Percentiles rank a stretch among this genome's conserved stretches.
phyloP scores from a whole-genome alignment of 2,329 filamentous ascomycete genomes.

The Beauveria sp. region DNA sequence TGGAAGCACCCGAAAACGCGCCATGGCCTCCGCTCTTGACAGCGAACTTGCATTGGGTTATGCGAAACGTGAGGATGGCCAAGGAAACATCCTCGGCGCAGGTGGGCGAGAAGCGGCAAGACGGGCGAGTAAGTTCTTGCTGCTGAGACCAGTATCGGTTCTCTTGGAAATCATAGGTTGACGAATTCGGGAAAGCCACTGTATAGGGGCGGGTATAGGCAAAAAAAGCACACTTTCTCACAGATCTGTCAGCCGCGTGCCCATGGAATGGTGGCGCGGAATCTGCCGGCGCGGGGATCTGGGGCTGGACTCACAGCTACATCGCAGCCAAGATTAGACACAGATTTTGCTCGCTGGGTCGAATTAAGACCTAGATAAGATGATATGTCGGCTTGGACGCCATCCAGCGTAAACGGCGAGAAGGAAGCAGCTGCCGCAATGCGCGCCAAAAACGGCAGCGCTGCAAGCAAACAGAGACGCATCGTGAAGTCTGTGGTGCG shows the following conservation, averaged over 20 bases:
- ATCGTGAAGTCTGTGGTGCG: background rate
- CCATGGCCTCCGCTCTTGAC: slow-evolving; percentile 28
- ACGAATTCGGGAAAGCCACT: slow-evolving; percentile 15
- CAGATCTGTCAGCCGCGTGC: background rate
- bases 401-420: background rate
- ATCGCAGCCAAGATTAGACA: slow-evolving; percentile 5
- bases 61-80: slow-evolving; percentile 18
- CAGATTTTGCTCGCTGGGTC: background rate
- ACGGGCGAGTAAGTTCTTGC: slow-evolving; percentile 14
- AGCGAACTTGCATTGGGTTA: slow-evolving; percentile 23
- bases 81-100: slow-evolving; percentile 21
- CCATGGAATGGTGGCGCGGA: background rate
- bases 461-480: background rate
- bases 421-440: background rate
- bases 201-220: slow-evolving; percentile 11
- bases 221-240: slow-evolving; percentile 17
- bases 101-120: slow-evolving; percentile 20
- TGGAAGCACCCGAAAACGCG: slow-evolving; percentile 21
- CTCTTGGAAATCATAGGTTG: slow-evolving; percentile 15
- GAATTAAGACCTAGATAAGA: background rate
- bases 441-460: background rate
- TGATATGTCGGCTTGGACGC: background rate
- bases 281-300: background rate
- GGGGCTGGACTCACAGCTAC: slow-evolving; percentile 7
- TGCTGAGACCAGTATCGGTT: slow-evolving; percentile 20